These are phyloP conservation scores for Clarireedia paspali DNA, from an alignment of 2,329 filamentous ascomycete genomes.

Conservation along the genomic window DNA sequence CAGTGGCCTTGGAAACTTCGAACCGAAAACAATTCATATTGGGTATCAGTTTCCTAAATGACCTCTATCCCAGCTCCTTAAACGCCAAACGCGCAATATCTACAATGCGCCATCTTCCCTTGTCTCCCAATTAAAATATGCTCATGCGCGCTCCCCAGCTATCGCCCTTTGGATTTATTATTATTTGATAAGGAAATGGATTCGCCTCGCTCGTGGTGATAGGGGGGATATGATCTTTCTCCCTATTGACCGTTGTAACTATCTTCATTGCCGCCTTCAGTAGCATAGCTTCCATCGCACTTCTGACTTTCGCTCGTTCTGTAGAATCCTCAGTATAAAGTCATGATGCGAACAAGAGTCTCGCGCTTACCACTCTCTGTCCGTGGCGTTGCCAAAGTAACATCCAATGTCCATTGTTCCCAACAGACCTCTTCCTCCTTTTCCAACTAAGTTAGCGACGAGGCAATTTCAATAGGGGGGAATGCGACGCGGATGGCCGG, in stretches of 20 bases:
- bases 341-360: not conserved
- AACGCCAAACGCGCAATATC: slow-evolving; percentile 7
- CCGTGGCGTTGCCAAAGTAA: slow-evolving; percentile 83
- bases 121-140: slow-evolving; percentile 33
- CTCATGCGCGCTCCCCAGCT: slow-evolving; percentile 75
- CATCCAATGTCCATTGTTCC: slow-evolving; percentile 92
- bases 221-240: slow-evolving; percentile 94
- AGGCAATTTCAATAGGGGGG: not conserved
- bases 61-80: slow-evolving; percentile 16
- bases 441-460: not conserved
- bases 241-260: slow-evolving; percentile 73
- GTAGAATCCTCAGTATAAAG: not conserved
- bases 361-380: slow-evolving; percentile 69
- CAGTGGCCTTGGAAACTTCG: not conserved
- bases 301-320: slow-evolving; percentile 84
- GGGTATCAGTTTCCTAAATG: slow-evolving; percentile 23
- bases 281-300: slow-evolving; percentile 84
- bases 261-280: slow-evolving; percentile 86
- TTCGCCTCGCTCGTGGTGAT: slow-evolving; percentile 90
- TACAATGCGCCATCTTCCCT: slow-evolving; percentile 4
- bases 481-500: slow-evolving; percentile 4
- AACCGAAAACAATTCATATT: slow-evolving; percentile 17
- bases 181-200: slow-evolving; percentile 91
- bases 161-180: slow-evolving; percentile 74
- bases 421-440: slow-evolving; percentile 49